Conservation (phyloP, 441 rosid species). For the Gossypium schwendimanii region DNA sequence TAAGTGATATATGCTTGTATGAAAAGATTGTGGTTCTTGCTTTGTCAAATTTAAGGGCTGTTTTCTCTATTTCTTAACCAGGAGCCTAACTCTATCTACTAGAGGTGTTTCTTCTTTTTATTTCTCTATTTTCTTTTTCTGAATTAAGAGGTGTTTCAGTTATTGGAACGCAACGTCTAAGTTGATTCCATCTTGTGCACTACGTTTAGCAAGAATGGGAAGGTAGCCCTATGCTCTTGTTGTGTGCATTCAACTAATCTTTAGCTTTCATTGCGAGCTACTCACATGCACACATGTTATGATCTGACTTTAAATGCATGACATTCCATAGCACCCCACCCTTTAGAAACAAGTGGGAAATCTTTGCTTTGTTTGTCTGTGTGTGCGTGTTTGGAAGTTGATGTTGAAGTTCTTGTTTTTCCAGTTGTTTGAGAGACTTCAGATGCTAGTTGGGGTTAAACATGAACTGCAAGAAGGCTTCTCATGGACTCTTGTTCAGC, state of each 20-base stretch:
- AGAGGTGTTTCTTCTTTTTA: neutral
- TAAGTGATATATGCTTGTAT: neutral
- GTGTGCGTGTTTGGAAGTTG: neutral
- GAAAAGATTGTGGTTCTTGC: neutral
- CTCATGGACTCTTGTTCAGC: conserved; percentile 74
- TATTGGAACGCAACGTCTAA: neutral
- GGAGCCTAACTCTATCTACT: neutral
- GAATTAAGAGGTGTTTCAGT: neutral
- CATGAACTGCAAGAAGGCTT: conserved; percentile 76
- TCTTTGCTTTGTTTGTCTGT: neutral
- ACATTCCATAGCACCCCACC: neutral
- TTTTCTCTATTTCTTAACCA: neutral
- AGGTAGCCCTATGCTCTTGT: neutral
- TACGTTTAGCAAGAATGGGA: neutral
- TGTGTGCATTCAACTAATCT: neutral
- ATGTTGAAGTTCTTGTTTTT: conserved; percentile 10
- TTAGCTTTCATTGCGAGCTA: neutral
- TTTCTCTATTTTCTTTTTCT: too few relatives aligned
- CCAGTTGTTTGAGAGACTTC: conserved; percentile 57
- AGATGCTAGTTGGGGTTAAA: conserved; percentile 68
- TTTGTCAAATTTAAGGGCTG: neutral
- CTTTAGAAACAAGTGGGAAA: neutral
- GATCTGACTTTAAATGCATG: neutral
- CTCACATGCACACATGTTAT: neutral
- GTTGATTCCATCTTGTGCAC: neutral